Base-by-base conservation (phyloP, 1,284 basidiomycete genomes). In the Cystobasidium slooffiae region DNA sequence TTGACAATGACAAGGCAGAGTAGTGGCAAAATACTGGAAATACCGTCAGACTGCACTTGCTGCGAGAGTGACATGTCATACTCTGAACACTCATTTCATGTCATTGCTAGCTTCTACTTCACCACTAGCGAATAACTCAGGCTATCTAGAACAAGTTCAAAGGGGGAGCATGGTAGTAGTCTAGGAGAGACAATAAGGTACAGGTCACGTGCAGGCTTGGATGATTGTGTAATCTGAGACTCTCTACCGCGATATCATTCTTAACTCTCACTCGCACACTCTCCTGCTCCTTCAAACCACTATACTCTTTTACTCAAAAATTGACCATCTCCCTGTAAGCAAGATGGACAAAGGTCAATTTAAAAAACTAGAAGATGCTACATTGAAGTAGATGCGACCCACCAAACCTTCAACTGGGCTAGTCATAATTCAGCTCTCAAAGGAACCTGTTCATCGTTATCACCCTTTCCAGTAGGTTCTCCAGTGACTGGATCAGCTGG, bases 341-440 rank as follows among this genome's bases (percentile, higher is more conserved):
- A 31, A 31, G 31, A 31, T 31, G 31, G 31, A 5, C 31, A 1
- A 31, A 31, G 5, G 5, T 31, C 31, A 31, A 5, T 31, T 31
- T 5, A n/a, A n/a, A n/a, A n/a, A n/a, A n/a, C n/a, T n/a, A n/a
- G n/a, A n/a, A n/a, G n/a, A n/a, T n/a, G n/a, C n/a, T n/a, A n/a
- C n/a, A n/a, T n/a, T n/a, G n/a, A n/a, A n/a, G n/a, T n/a, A n/a
- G n/a, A n/a, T n/a, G n/a, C n/a, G n/a, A n/a, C n/a, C n/a, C n/a
- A 74, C 72, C 65, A 74, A 16, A 46, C 56, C 72, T 70, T 68
- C 55, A 74, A 22, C 22, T 69, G 52, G n/a, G 72, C 72, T 59
- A 74, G 72, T 74, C 72, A 74, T 46, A 74, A 61, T 52, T 74
- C 72, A 55, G 55, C 72, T 46, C 72, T 41, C 44, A 74, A 43